Conservation (phyloP, 768 basidiomycete species). For the Boletus patriciae region DNA sequence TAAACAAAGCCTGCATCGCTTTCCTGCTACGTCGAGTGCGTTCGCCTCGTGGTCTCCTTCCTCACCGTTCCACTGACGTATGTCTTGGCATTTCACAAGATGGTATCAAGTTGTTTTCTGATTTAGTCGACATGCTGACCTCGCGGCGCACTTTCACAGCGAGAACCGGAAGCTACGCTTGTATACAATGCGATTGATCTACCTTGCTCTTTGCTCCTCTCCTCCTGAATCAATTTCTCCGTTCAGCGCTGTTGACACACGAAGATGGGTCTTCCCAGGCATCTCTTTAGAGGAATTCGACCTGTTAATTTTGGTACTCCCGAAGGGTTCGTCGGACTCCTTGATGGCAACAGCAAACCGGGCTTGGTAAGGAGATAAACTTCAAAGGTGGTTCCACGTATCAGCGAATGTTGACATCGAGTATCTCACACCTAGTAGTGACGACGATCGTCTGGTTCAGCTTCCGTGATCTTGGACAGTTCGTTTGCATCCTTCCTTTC, state of each 20-base stretch:
- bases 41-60: not conserved
- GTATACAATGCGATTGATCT: not conserved
- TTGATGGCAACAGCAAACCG: not conserved
- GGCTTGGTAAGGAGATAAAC: not conserved
- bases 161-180: not conserved
- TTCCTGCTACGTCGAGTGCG: constrained; percentile 1
- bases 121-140: not conserved
- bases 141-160: not conserved
- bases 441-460: not conserved
- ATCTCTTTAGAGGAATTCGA: not conserved
- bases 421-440: not conserved
- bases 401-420: not conserved
- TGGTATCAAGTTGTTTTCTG: not conserved
- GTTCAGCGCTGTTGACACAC: not conserved
- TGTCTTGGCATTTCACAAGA: not conserved
- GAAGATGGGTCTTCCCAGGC: too few relatives aligned
- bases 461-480: not conserved
- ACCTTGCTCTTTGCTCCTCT: not conserved
- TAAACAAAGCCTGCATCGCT: not conserved
- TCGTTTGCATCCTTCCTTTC: not conserved
- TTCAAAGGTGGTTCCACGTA: not conserved
- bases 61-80: not conserved
- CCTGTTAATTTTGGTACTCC: not conserved
- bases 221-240: not conserved
- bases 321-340: not conserved